Conservation (phyloP, 140 eudicot species). For the Stevia rebaudiana region DNA sequence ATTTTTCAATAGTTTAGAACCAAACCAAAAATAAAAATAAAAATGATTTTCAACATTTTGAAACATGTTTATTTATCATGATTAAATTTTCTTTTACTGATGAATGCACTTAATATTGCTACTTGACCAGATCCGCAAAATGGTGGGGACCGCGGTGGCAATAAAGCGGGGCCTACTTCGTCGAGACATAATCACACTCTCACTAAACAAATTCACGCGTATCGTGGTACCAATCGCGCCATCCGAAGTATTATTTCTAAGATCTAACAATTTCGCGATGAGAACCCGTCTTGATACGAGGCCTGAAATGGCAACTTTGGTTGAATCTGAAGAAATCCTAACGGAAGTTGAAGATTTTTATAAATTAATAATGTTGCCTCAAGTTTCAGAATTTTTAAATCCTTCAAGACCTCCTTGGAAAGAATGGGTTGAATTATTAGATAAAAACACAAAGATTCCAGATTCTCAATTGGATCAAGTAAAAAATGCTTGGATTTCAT, state of each 20-base stretch:
- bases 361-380: constrained; percentile 52
- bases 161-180: constrained; percentile 77
- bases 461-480: constrained; percentile 65
- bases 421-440: constrained; percentile 68
- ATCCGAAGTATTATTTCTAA: constrained; percentile 68
- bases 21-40: no score
- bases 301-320: constrained; percentile 66
- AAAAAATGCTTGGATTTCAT: constrained; percentile 59
- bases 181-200: constrained; percentile 51
- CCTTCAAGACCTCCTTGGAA: constrained; percentile 71
- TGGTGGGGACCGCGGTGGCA: constrained; percentile 95
- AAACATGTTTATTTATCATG: not conserved
- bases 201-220: constrained; percentile 70
- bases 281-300: constrained; percentile 57
- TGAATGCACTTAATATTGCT: not conserved
- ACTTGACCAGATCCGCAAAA: constrained; percentile 75
- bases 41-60: not conserved
- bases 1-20: no score
- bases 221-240: constrained; percentile 86
- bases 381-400: constrained; percentile 61
- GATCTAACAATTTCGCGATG: constrained; percentile 64
- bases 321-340: constrained; percentile 69
- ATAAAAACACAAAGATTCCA: constrained; percentile 70
- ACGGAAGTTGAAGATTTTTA: constrained; percentile 64
- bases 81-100: not conserved